These are phyloP conservation scores for Gossypium herbaceum DNA, from an alignment of 345 rosid genomes.

Conservation along the genomic window DNA sequence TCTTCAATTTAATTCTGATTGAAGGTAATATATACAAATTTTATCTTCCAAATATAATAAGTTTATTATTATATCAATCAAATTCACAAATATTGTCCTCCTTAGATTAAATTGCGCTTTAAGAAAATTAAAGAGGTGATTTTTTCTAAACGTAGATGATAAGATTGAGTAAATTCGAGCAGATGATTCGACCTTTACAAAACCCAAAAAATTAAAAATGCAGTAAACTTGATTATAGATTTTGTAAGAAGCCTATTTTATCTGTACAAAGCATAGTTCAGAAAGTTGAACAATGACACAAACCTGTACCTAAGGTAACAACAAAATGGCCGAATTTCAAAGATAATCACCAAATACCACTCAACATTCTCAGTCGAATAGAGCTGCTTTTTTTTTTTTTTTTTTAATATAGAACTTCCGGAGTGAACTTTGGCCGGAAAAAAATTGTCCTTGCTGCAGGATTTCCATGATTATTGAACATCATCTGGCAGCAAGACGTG, in stretches of 20 bases:
- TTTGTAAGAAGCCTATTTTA: conserved; percentile 1
- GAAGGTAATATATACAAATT: no score
- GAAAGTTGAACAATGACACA: conserved; percentile 12
- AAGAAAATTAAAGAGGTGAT: no score
- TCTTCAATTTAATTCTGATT: no score
- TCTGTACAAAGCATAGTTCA: conserved; percentile 25
- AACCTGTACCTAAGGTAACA: conserved; percentile 14
- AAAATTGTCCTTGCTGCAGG: not conserved
- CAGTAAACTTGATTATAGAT: not conserved
- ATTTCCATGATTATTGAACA: conserved; percentile 2
- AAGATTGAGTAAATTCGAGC: not conserved
- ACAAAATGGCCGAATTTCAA: conserved; percentile 8
- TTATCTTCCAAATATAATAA: no score
- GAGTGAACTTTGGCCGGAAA: not conserved
- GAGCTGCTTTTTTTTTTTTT: not conserved
- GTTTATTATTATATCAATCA: no score
- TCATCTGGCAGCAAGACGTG: not conserved
- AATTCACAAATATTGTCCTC: no score
- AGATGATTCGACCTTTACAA: conserved; percentile 5
- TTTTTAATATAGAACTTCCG: conserved; percentile 7
- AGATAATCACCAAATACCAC: not conserved
- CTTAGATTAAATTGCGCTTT: no score
- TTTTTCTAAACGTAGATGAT: no score
- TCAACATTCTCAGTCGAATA: conserved; percentile 1
- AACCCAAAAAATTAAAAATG: not conserved